A percentile compares a stretch with the other conserved stretches of the same genome.
Conservation (phyloP, 2,329 filamentous ascomycete genomes). For the Didymosphaeria variabile region DNA sequence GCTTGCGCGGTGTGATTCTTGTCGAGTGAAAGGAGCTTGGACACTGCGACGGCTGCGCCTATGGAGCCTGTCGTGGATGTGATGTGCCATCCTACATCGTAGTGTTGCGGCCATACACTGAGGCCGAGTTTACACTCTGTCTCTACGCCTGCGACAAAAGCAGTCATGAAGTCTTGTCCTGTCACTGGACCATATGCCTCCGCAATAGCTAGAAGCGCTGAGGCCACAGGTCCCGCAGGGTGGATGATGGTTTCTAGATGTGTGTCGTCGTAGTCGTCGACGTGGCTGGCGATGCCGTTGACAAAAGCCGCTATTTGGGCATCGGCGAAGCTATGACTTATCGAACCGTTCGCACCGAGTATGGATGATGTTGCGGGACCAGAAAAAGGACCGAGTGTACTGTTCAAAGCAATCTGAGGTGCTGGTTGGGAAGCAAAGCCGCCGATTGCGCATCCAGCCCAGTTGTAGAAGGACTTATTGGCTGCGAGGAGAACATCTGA, state of each 20-base stretch:
- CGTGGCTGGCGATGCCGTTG: conserved; percentile 65
- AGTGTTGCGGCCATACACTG: conserved; percentile 63
- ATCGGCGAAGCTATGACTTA: conserved; percentile 47
- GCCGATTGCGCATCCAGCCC: conserved; percentile 62
- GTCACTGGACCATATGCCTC: conserved; percentile 54
- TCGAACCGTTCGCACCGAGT: conserved; percentile 43
- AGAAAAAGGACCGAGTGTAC: conserved; percentile 50
- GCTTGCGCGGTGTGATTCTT: conserved; percentile 57
- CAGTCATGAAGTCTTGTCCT: conserved; percentile 60
- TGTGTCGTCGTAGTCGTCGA: conserved; percentile 67
- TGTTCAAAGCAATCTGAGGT: conserved; percentile 47
- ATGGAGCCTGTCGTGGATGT: conserved; percentile 62
- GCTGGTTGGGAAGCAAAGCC: conserved; percentile 58
- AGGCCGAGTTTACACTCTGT: conserved; percentile 62
- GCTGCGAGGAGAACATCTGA: conserved; percentile 55
- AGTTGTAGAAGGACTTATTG: conserved; percentile 62
- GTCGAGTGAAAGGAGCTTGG: conserved; percentile 57
- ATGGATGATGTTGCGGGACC: conserved; percentile 50
- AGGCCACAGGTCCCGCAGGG: conserved; percentile 61
- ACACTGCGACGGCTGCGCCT: conserved; percentile 62
- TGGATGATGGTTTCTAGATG: conserved; percentile 66
- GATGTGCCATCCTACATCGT: conserved; percentile 66
- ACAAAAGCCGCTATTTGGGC: conserved; percentile 61
- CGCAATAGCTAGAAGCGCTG: conserved; percentile 59
- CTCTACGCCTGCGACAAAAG: conserved; percentile 63